These are phyloP conservation scores for Plectranthus barbatus DNA, from an alignment of 257 asterid genomes.

Conservation along the genomic window DNA sequence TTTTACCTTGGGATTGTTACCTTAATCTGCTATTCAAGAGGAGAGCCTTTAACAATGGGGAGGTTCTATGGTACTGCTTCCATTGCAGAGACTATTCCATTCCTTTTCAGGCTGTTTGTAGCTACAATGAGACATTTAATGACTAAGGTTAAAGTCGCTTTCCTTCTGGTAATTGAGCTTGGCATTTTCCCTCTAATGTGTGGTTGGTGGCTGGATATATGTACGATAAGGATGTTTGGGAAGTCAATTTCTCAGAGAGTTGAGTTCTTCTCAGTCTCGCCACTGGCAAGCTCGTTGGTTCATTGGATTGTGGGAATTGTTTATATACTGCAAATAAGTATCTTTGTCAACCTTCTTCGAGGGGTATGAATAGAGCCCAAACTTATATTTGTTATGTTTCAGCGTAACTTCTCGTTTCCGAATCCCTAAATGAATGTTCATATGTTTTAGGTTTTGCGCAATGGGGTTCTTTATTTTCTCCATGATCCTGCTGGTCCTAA, in stretches of 20 bases:
- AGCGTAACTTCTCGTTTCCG: background rate
- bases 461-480: conserved; percentile 92
- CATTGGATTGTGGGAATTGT: conserved; percentile 98
- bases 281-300: conserved; percentile 92
- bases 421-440: background rate
- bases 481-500: conserved; percentile 99
- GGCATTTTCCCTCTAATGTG: conserved; percentile 98
- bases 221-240: conserved; percentile 94
- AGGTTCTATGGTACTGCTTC: conserved; percentile 94
- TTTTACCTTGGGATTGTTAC: conserved; percentile 78
- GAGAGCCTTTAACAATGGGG: conserved; percentile 91
- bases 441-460: conserved; percentile 72
- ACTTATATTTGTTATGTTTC: background rate
- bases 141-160: conserved; percentile 99
- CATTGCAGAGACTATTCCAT: conserved; percentile 86
- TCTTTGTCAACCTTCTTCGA: conserved; percentile 98
- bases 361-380: conserved; percentile 48
- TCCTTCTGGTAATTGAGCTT: conserved; percentile 94
- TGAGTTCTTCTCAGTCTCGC: conserved; percentile 90
- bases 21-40: conserved; percentile 80
- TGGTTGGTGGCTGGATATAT: conserved; percentile 99
- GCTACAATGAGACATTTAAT: conserved; percentile 93
- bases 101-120: conserved; percentile 83
- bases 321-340: conserved; percentile 96
- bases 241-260: conserved; percentile 86